Conservation (phyloP, 2,329 filamentous ascomycete genomes). For the Celoporthe dispersa region DNA sequence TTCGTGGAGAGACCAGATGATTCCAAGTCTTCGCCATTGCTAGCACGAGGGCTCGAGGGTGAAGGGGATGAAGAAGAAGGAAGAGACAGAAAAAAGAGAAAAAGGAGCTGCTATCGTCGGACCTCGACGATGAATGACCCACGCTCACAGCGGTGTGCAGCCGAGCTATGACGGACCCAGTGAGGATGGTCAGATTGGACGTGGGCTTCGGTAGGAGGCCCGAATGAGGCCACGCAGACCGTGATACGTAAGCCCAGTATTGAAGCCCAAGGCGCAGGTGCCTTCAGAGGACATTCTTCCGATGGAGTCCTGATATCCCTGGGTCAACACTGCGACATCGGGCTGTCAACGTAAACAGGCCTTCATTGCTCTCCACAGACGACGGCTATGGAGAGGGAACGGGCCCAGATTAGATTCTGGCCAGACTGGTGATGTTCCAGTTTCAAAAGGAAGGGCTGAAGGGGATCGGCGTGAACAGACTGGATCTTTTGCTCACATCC, state of each 20-base stretch:
- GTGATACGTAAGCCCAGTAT: not conserved
- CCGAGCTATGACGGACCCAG: not conserved
- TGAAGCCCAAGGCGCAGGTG: not conserved
- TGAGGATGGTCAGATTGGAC: not conserved
- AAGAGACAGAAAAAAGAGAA: not conserved
- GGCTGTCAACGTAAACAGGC: not conserved
- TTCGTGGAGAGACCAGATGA: not conserved
- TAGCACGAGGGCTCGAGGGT: not conserved
- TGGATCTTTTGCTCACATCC: not conserved
- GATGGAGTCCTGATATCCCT: not conserved
- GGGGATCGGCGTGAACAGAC: not conserved
- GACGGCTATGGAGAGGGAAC: not conserved
- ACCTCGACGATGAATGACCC: not conserved
- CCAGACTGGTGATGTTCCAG: not conserved
- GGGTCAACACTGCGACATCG: not conserved
- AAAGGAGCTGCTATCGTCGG: not conserved
- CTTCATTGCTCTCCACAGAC: not conserved
- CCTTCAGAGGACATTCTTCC: not conserved
- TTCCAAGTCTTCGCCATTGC: not conserved
- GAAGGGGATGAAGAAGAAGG: not conserved
- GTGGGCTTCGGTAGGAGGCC: not conserved
- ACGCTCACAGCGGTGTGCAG: not conserved
- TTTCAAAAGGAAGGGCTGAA: not conserved
- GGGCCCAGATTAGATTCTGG: not conserved
- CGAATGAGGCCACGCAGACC: not conserved